phyloP scores from a whole-genome alignment of 176 grass and related monocot species.

The Ampelocalamus luodianensis region DNA sequence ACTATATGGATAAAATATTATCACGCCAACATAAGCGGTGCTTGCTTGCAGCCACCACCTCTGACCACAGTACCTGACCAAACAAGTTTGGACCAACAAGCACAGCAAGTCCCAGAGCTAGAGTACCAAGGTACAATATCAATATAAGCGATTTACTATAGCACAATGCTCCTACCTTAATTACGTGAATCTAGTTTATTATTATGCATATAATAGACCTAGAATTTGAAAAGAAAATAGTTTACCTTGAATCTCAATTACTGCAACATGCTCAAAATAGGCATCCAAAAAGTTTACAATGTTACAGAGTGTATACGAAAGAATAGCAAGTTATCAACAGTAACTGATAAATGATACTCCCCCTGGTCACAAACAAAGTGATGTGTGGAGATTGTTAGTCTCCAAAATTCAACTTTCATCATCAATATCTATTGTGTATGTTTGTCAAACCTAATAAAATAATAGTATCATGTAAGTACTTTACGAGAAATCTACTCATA shows the following conservation, averaged over 20 bases:
- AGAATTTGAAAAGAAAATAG: not conserved
- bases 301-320: not conserved
- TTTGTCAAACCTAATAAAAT: not conserved
- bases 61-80: not conserved
- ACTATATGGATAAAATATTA: constrained; percentile 26
- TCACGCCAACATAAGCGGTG: not conserved
- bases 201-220: not conserved
- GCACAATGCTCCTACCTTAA: not conserved
- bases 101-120: not conserved
- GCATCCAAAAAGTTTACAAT: not conserved
- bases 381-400: too few relatives aligned
- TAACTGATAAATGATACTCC: not conserved
- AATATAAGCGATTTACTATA: not conserved
- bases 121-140: not conserved
- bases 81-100: constrained; percentile 23
- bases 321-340: not conserved
- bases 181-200: not conserved
- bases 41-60: constrained; percentile 27
- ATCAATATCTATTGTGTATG: not conserved
- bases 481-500: not conserved
- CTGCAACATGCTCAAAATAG: not conserved
- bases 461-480: too few relatives aligned
- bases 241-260: not conserved
- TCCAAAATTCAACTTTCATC: not conserved
- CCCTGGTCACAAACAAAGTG: not conserved